Percentiles rank a stretch among this genome's conserved stretches.
Conservation (phyloP, 352 stramenopile species). For the Globisporangium acanthophoron region DNA sequence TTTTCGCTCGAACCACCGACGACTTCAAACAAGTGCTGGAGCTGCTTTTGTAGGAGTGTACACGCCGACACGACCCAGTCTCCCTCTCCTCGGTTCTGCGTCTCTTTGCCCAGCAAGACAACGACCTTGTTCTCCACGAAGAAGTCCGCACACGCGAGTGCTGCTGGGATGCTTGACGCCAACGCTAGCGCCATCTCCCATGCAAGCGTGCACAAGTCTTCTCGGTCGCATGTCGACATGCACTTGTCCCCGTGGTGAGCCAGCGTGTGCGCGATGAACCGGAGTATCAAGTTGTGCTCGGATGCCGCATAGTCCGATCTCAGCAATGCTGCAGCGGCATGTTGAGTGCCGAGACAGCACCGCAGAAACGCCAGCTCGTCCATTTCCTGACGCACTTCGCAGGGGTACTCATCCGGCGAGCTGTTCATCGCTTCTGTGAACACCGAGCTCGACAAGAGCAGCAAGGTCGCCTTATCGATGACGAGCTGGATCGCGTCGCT, state of each 20-base stretch:
- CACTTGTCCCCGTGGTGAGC: constrained; percentile 14
- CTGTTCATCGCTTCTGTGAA: constrained; percentile 35
- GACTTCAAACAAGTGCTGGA: constrained; percentile 23
- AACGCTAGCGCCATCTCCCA: constrained; percentile 29
- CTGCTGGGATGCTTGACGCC: constrained; percentile 27
- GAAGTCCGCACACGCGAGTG: constrained; percentile 17
- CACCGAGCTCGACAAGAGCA: constrained; percentile 14
- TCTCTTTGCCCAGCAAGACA: constrained; percentile 1
- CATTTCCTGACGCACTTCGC: constrained; percentile 8
- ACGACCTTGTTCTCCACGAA: constrained; percentile 5
- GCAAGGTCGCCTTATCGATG: constrained; percentile 4
- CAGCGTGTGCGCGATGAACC: constrained; percentile 25
- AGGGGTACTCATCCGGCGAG: constrained; percentile 28
- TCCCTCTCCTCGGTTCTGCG: neutral
- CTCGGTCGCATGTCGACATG: constrained; percentile 19
- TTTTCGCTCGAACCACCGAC: constrained; percentile 33
- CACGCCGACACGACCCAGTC: constrained; percentile 13
- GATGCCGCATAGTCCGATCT: neutral
- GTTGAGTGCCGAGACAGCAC: constrained; percentile 30
- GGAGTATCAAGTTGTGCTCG: constrained; percentile 6
- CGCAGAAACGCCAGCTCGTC: constrained; percentile 17
- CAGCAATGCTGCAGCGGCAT: constrained; percentile 10
- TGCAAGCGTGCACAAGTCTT: constrained; percentile 40
- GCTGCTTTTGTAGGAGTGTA: constrained; percentile 26
- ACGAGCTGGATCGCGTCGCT: constrained; percentile 15